phyloP scores from a whole-genome alignment of 2,329 filamentous ascomycete species.

The Trichophyton mentagrophytes region DNA sequence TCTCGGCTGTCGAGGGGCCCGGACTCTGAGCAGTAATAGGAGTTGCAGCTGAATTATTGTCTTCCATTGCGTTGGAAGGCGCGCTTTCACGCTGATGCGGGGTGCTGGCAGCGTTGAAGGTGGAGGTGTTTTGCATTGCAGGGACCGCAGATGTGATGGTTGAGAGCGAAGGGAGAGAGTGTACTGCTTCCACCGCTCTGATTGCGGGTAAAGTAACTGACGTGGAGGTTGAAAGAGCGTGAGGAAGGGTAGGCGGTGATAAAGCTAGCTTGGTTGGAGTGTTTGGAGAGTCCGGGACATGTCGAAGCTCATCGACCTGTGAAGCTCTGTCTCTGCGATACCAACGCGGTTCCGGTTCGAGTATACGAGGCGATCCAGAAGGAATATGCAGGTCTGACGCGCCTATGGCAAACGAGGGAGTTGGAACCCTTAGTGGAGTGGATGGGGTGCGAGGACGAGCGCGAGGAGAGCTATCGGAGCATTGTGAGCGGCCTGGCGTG shows the following conservation, averaged over 20 bases:
- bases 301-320: not conserved
- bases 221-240: not conserved
- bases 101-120: not conserved
- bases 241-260: not conserved
- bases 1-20: conserved; percentile 22
- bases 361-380: not conserved
- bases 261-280: not conserved
- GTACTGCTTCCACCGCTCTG: not conserved
- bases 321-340: not conserved
- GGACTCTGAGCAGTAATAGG: conserved; percentile 24
- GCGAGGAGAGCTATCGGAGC: not conserved
- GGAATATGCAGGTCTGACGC: not conserved
- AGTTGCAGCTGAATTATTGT: not conserved
- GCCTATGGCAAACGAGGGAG: not conserved
- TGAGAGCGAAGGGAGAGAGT: not conserved
- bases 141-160: not conserved
- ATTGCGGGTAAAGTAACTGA: not conserved
- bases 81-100: not conserved
- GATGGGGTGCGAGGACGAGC: not conserved
- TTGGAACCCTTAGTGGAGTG: not conserved
- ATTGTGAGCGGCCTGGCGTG: not conserved
- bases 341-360: not conserved
- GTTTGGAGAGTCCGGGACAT: not conserved
- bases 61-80: not conserved
- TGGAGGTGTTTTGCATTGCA: not conserved